phyloP scores from a whole-genome alignment of 179 eudicot genomes.

The Heliamphora pulchella region DNA sequence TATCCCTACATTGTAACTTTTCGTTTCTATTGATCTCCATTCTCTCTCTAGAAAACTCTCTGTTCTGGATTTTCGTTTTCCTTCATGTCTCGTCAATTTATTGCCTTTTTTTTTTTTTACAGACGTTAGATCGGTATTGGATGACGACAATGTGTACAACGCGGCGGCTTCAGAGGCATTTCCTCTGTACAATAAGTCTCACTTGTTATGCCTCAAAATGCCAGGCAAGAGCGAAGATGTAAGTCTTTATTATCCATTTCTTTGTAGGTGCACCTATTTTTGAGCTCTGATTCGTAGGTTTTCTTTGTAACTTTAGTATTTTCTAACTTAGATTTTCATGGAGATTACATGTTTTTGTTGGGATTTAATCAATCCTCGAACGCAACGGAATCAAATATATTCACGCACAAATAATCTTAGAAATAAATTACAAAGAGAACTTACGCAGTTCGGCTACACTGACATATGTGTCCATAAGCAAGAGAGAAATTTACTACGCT shows the following conservation, averaged over 20 bases:
- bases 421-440: no score
- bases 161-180: conserved; percentile 72
- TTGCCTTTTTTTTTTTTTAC: conserved; percentile 13
- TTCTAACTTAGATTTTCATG: neutral
- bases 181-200: conserved; percentile 79
- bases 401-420: no score
- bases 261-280: neutral
- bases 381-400: no score
- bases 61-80: neutral
- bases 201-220: conserved; percentile 67
- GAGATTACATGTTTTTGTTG: neutral
- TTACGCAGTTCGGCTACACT: no score
- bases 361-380: no score
- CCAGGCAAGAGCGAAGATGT: conserved; percentile 81
- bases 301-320: neutral
- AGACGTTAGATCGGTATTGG: conserved; percentile 74
- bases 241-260: conserved; percentile 16
- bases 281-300: neutral
- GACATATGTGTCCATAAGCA: no score
- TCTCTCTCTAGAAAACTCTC: no score
- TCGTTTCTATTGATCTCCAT: neutral
- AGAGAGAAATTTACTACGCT: no score
- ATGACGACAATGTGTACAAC: conserved; percentile 59
- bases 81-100: neutral
- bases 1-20: neutral